Evolutionary conservation across 805 yeast genomes (phyloP), one percentile per base, ranked within the genome.

Genomic region (Danielia reshetovae): DNA sequence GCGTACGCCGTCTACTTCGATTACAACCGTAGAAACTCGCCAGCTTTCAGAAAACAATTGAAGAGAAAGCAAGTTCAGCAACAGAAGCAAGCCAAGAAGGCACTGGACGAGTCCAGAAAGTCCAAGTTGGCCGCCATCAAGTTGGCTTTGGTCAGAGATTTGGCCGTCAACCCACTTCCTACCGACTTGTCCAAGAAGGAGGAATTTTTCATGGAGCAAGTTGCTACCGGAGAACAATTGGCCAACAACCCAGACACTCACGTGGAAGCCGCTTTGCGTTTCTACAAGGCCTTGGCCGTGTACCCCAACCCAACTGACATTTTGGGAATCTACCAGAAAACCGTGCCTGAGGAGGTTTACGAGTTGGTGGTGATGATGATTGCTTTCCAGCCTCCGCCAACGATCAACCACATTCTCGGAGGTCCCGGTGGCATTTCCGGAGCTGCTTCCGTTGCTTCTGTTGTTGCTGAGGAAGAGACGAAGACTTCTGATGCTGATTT

Each of bases 301-400:
- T 90, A 89, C 62, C 97, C 98, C 42, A 82, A 84, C 61, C 99
- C 98, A 40, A 81, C 94, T 37, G 96, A 87, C 53, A 77, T 93
- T 51, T 73, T 93, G 57, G 83, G 82, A 33, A 80, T 90, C 52
- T 90, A 86, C 67, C 96, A 90, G 70, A 84, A 84, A 70, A 75
- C 89, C 34, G 79, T 90, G 46, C 89, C 93, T 34, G 82, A 80
- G 55, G 79, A 76, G 29, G 80, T 89, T 38, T 81, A 87, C 57
- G 96, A 88, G 55, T 70, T 80, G 49, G 74, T 90, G 49, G 84
- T 88, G 50, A 74, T 83, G 74, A 81, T 89, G 88, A 81, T 90
- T 59, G 94, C 95, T 37, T 76, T 85, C 51, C 75, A 83, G 52
- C 97, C 97, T 30, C 97, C 97, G 19, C 74, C 79, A 37, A 77